Percentiles rank a stretch among this genome's conserved stretches.
Conservation (phyloP, 306 rosid genomes). For the Pterocarpus macrocarpus region DNA sequence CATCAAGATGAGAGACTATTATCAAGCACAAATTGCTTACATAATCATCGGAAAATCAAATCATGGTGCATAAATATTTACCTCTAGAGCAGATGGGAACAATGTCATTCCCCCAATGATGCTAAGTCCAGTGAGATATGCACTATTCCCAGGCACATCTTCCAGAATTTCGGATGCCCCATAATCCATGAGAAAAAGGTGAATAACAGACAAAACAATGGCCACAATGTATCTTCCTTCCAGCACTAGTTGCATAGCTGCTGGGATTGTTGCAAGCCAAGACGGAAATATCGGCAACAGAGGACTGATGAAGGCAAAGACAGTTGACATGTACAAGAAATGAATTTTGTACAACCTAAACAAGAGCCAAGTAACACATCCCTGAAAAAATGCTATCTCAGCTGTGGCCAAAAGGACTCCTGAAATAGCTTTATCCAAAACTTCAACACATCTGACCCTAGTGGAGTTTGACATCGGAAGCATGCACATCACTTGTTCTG, state of each 20-base stretch:
- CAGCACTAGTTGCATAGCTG: conserved; percentile 78
- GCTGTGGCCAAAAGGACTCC: conserved; percentile 93
- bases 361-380: conserved; percentile 94
- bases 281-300: conserved; percentile 83
- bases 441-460: conserved; percentile 84
- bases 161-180: conserved; percentile 86
- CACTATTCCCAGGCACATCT: conserved; percentile 89
- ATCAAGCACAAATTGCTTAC: not conserved
- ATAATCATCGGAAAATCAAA: conserved; percentile 24
- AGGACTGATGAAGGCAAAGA: conserved; percentile 82
- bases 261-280: conserved; percentile 88
- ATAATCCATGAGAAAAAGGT: conserved; percentile 86
- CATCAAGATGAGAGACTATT: conserved; percentile 13
- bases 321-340: conserved; percentile 90
- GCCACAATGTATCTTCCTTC: conserved; percentile 86
- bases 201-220: conserved; percentile 60
- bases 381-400: conserved; percentile 87
- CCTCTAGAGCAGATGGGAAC: conserved; percentile 96
- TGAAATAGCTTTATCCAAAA: conserved; percentile 90
- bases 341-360: conserved; percentile 79
- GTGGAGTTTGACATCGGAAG: conserved; percentile 76
- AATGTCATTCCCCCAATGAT: conserved; percentile 97
- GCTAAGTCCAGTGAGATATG: conserved; percentile 92
- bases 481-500: conserved; percentile 89
- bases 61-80: conserved; percentile 41